Conservation (phyloP, 805 yeast species). For the Nakazawaea peltata region DNA sequence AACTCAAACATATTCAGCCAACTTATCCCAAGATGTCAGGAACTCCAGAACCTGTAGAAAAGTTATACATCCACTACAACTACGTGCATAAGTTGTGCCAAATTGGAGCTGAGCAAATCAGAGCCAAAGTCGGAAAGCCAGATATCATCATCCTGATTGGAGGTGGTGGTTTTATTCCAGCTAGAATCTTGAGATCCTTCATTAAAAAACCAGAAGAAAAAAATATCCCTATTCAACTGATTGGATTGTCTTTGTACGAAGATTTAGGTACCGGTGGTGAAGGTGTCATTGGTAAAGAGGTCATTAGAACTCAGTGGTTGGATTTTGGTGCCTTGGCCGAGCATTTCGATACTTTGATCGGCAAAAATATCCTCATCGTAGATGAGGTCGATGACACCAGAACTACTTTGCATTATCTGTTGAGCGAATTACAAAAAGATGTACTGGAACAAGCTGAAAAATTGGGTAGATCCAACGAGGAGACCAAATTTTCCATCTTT, state of each 20-base stretch:
- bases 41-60: slow-evolving; percentile 23
- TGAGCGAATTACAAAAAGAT: slow-evolving; percentile 64
- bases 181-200: slow-evolving; percentile 59
- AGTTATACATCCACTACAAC: slow-evolving; percentile 66
- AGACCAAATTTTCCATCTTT: slow-evolving; percentile 65
- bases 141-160: slow-evolving; percentile 63
- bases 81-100: slow-evolving; percentile 79
- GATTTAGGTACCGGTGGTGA: slow-evolving; percentile 35
- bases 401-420: slow-evolving; percentile 81
- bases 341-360: slow-evolving; percentile 70
- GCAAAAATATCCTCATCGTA: slow-evolving; percentile 73
- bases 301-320: slow-evolving; percentile 84
- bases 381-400: slow-evolving; percentile 93
- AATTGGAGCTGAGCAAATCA: slow-evolving; percentile 25
- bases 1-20: too few species aligned
- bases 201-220: slow-evolving; percentile 49
- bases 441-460: slow-evolving; percentile 51
- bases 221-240: slow-evolving; percentile 65
- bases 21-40: slow-evolving; percentile 20
- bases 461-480: slow-evolving; percentile 49
- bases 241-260: slow-evolving; percentile 59
- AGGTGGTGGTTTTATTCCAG: slow-evolving; percentile 70
- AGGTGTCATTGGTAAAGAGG: slow-evolving; percentile 68
- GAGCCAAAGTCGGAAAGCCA: slow-evolving; percentile 28
- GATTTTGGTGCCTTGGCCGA: slow-evolving; percentile 66